Evolutionary conservation across 228 moss, liverwort and hornwort species (phyloP).

Genomic region (Sphagnum magellanicum): DNA sequence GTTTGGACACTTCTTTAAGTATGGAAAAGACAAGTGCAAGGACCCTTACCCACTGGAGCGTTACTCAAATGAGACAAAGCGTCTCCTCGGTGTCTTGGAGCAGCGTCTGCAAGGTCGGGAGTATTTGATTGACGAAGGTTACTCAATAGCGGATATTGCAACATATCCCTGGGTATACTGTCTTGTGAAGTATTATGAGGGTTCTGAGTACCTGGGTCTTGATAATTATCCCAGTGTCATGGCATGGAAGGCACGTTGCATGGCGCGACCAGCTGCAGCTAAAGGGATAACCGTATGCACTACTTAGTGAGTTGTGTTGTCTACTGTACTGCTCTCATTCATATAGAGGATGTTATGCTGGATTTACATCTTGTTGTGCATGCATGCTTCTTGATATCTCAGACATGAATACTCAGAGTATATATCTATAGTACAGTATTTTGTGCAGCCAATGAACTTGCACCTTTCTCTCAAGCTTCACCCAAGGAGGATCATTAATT

Average conservation of each 20-base stretch:
- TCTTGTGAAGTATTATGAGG: background rate
- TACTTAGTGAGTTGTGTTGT: background rate
- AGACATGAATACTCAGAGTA: too few species aligned
- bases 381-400: too few species aligned
- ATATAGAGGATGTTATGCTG: too few species aligned
- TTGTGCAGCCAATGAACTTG: too few species aligned
- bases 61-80: conserved; percentile 3
- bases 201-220: conserved; percentile 1
- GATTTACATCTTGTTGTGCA: too few species aligned
- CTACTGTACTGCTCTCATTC: too few species aligned
- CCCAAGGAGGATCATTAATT: too few species aligned
- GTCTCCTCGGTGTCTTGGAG: conserved; percentile 9
- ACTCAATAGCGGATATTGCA: conserved; percentile 7
- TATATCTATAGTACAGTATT: too few species aligned
- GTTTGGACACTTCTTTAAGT: conserved; percentile 15
- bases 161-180: conserved; percentile 6
- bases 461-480: too few species aligned
- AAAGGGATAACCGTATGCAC: conserved; percentile 8
- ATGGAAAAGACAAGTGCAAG: conserved; percentile 4
- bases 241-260: conserved; percentile 5
- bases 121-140: conserved; percentile 4
- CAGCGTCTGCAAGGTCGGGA: conserved; percentile 7
- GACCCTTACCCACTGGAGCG: conserved; percentile 9
- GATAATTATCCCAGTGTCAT: conserved; percentile 1
- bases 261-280: background rate